Evolutionary conservation across 2,329 filamentous ascomycete genomes (phyloP).

Genomic region (Aquanectria penicillioides): DNA sequence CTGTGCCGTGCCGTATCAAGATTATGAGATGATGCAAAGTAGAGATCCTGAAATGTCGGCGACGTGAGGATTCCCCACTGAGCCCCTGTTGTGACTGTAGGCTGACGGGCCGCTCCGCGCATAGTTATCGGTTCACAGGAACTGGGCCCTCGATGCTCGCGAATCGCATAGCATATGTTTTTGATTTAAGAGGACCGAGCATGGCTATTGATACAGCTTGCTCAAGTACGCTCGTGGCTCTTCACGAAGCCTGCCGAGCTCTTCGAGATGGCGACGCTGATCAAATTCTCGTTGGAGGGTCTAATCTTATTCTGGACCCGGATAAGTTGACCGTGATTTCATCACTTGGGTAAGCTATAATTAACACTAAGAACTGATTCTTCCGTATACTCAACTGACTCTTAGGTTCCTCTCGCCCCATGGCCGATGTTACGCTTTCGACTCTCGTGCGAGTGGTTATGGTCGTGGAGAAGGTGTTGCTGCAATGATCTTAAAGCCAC

Average conservation of each 20-base stretch:
- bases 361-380: too few species aligned
- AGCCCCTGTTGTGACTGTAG: background rate
- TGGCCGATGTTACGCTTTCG: background rate
- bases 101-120: background rate
- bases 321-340: background rate
- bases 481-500: background rate
- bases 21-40: background rate
- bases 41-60: background rate
- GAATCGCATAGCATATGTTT: background rate
- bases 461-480: slow-evolving; percentile 2
- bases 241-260: background rate
- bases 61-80: background rate
- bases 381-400: background rate
- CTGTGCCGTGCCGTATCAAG: background rate
- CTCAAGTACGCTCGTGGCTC: background rate
- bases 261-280: background rate
- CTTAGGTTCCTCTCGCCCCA: background rate
- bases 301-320: background rate
- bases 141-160: background rate
- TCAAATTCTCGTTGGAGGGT: background rate
- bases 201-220: background rate
- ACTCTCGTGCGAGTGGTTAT: slow-evolving; percentile 1
- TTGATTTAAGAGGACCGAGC: background rate
- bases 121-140: background rate
- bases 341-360: background rate